Conservation (phyloP, 345 rosid genomes). For the Pugionium dolabratum region DNA sequence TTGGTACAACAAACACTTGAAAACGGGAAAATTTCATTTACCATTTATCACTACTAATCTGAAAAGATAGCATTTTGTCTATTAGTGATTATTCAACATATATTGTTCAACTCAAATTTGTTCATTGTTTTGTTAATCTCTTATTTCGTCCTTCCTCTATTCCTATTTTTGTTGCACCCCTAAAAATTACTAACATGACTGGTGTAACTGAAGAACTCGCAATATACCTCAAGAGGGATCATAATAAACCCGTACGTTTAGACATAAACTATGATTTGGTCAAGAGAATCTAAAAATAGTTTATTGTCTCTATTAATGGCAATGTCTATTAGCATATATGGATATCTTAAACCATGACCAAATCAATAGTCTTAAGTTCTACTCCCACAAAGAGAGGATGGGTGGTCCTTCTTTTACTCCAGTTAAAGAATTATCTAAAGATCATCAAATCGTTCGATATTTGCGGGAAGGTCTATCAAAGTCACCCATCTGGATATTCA, state of each 20-base stretch:
- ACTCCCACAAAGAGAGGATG: neutral
- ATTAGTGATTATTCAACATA: too few relatives aligned
- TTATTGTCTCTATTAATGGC: neutral
- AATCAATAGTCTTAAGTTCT: neutral
- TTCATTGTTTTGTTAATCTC: too few relatives aligned
- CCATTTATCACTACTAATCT: too few relatives aligned
- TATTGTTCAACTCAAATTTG: too few relatives aligned
- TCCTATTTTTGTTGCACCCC: too few relatives aligned
- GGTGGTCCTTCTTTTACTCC: conserved; percentile 4
- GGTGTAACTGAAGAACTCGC: too few relatives aligned
- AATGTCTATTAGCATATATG: neutral
- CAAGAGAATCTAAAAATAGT: conserved; percentile 6
- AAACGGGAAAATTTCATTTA: too few relatives aligned
- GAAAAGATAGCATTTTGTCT: too few relatives aligned
- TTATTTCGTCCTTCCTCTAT: too few relatives aligned
- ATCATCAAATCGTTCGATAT: neutral
- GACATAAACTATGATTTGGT: neutral
- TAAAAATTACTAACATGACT: too few relatives aligned
- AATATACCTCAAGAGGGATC: neutral
- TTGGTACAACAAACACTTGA: too few relatives aligned
- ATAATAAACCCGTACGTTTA: neutral
- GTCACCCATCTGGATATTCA: too few relatives aligned
- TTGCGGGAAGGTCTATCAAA: neutral
- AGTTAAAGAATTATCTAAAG: neutral
- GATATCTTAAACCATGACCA: neutral